Conservation (phyloP, 2,329 filamentous ascomycete genomes). For the Neonectria punicea region DNA sequence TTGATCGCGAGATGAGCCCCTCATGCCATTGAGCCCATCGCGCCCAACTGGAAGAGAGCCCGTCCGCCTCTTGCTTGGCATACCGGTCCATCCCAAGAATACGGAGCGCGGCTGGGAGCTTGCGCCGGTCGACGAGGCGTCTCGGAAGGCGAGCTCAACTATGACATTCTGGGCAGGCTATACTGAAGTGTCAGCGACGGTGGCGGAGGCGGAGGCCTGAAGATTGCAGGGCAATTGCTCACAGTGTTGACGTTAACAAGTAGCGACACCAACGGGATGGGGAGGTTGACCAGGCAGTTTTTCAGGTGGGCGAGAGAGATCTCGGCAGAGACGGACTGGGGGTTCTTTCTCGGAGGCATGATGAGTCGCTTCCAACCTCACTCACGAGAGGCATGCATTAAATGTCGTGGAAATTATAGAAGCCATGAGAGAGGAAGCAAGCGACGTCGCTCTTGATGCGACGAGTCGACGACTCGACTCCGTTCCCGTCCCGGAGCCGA, state of each 20-base stretch:
- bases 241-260: conserved; percentile 92
- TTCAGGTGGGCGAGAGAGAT: conserved; percentile 88
- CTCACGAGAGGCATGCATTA: not conserved
- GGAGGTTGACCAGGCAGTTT: conserved; percentile 95
- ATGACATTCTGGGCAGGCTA: conserved; percentile 95
- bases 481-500: conserved; percentile 44
- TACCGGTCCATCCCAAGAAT: conserved; percentile 96
- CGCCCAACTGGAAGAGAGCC: conserved; percentile 77
- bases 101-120: conserved; percentile 72
- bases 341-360: conserved; percentile 64
- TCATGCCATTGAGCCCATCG: conserved; percentile 73
- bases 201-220: conserved; percentile 15
- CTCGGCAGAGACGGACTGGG: conserved; percentile 78
- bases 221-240: conserved; percentile 49
- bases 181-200: conserved; percentile 21
- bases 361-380: conserved; percentile 25
- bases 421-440: conserved; percentile 7
- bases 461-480: conserved; percentile 32
- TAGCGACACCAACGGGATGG: conserved; percentile 82
- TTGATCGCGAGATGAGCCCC: conserved; percentile 74
- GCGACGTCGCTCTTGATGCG: conserved; percentile 29
- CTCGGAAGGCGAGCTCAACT: conserved; percentile 83
- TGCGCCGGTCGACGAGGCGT: conserved; percentile 60
- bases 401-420: not conserved
- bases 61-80: conserved; percentile 89